A percentile compares a stretch with the other conserved stretches of the same genome.
phyloP scores from a whole-genome alignment of 345 rosid genomes.

The Toxicodendron radicans region DNA sequence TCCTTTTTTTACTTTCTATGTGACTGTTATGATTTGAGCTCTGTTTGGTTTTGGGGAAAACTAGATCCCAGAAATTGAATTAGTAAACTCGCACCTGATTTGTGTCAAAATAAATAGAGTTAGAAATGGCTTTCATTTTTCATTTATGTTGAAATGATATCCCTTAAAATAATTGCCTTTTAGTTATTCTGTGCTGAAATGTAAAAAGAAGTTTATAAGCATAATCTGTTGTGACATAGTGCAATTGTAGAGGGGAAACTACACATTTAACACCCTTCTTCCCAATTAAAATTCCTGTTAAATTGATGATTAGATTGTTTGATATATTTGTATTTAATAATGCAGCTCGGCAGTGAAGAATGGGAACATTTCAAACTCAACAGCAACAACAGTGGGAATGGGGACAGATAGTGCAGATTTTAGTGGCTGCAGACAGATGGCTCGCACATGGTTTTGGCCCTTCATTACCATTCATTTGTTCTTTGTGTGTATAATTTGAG shows the following conservation, averaged over 20 bases:
- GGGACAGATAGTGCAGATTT: slow-evolving; percentile 49
- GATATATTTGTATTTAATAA: slow-evolving; percentile 10
- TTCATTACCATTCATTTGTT: slow-evolving; percentile 21
- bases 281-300: background rate
- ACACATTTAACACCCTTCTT: background rate
- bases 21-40: background rate
- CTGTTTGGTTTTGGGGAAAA: background rate
- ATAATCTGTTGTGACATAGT: background rate
- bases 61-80: slow-evolving; percentile 2
- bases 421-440: slow-evolving; percentile 38
- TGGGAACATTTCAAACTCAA: slow-evolving; percentile 39
- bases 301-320: background rate
- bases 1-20: background rate
- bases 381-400: slow-evolving; percentile 41
- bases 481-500: background rate
- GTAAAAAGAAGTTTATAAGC: background rate
- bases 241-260: background rate
- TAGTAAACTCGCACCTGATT: background rate
- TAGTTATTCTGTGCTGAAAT: background rate
- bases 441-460: slow-evolving; percentile 30
- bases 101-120: background rate
- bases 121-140: background rate
- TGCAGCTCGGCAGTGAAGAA: slow-evolving; percentile 55
- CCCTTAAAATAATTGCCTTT: background rate
- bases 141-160: background rate